Percentiles rank a stretch among this genome's conserved stretches.
Conservation (phyloP, 495 filamentous ascomycete species). For the Lentithecium fluviatile region DNA sequence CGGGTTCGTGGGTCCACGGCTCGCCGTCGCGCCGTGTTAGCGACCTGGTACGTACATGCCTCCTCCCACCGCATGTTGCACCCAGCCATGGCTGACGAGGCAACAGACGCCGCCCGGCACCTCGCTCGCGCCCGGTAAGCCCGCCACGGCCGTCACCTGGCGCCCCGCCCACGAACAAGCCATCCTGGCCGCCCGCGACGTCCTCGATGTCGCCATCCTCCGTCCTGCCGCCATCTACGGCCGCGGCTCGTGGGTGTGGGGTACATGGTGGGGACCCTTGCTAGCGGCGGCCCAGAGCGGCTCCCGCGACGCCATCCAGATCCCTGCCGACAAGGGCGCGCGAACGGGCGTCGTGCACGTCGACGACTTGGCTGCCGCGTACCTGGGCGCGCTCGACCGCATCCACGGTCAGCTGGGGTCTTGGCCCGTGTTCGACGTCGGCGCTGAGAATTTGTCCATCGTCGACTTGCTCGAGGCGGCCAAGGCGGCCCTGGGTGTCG, state of each 20-base stretch:
- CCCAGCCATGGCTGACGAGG: no score
- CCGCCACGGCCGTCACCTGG: not conserved
- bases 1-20: not conserved
- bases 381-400: no score
- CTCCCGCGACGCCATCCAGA: not conserved
- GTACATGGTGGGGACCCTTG: not conserved
- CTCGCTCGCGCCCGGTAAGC: no score
- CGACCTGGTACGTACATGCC: no score
- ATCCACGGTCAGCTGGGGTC: no score
- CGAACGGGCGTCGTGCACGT: not conserved
- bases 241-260: not conserved
- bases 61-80: no score
- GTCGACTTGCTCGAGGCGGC: no score
- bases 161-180: not conserved
- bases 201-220: not conserved
- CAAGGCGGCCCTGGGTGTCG: no score
- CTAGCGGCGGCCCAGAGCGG: not conserved
- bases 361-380: not conserved
- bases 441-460: no score
- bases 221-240: not conserved
- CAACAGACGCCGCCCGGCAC: no score
- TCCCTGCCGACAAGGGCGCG: not conserved
- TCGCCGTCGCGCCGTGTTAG: no score
- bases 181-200: not conserved
- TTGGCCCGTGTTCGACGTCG: no score